A percentile compares a stretch with the other conserved stretches of the same genome.
phyloP scores from a whole-genome alignment of 2,329 filamentous ascomycete species.

The Periglandula ipomoeae region DNA sequence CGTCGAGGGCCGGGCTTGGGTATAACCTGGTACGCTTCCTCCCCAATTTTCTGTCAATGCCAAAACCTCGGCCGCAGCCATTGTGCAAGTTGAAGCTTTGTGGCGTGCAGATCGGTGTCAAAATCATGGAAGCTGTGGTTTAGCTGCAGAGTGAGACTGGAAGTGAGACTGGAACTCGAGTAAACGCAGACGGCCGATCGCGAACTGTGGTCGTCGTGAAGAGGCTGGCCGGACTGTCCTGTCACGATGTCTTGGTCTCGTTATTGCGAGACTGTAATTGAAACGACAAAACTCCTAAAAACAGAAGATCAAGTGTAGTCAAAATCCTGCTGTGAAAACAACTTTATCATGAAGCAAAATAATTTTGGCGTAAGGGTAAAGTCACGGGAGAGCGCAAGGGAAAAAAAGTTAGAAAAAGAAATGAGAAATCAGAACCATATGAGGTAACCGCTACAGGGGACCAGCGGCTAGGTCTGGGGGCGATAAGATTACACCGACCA shows the following conservation, averaged over 20 bases:
- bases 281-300: background rate
- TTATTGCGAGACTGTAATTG: background rate
- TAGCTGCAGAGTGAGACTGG: constrained; percentile 1
- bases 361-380: background rate
- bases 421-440: background rate
- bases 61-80: constrained; percentile 44
- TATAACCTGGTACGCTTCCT: constrained; percentile 30
- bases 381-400: background rate
- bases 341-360: background rate
- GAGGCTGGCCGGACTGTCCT: background rate
- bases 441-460: constrained; percentile 1
- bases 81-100: constrained; percentile 40
- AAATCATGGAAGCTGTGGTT: constrained; percentile 43
- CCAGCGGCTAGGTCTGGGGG: background rate
- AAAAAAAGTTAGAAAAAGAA: background rate
- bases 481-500: constrained; percentile 1
- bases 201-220: constrained; percentile 7
- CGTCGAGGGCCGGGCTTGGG: constrained; percentile 24
- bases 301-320: background rate
- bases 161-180: background rate
- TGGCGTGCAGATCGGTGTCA: constrained; percentile 29
- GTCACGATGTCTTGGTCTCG: background rate
- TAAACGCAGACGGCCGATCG: constrained; percentile 6
- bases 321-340: background rate
- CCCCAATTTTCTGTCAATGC: constrained; percentile 32